Evolutionary conservation across 106 monocot species (phyloP), one percentile per base, ranked within the genome.

Genomic region (Xerophyta viscosa): DNA sequence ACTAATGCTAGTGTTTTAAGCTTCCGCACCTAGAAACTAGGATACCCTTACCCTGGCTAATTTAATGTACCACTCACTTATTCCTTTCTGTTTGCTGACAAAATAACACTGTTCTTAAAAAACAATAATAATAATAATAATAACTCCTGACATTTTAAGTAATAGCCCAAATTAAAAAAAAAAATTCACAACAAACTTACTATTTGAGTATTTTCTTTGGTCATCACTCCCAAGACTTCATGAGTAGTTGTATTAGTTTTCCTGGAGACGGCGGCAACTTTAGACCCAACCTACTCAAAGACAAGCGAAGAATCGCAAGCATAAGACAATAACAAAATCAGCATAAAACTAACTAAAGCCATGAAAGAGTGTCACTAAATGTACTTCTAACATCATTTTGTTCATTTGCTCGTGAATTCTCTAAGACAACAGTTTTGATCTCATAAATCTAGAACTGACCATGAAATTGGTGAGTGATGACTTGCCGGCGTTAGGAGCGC

Each of bases 181-280:
- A 27, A 52, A 33, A 33, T 33, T 11, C 5, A 11, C 7, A 33
- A 11, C 5, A 5, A 33, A 60, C 84, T 45, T 98, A 98, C 98
- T 61, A 98, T 90, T 70, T 98, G 98, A 46, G 86, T 86, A 48
- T 86, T 77, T 49, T 74, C 90, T 80, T 86, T 77, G 5, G 86
- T 98, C 76, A 90, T 70, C 29, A 77, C 79, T 52, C 98, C 98
- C 46, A 98, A 72, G 15, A 90, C 74, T 65, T 98, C 90, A 54
- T 86, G 98, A 22, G 80, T 90, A 20, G 98, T 98, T 49, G 98
- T 98, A 64, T 98, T 90, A 6, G 98, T 90, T 73, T 98, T 98
- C 43, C 98, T 47, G 11, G 98, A 98, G 37, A 98, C 98, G 47
- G 86, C 98, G 63, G 98, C 67, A 56, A 98, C 80, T 68, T 98